Base-by-base conservation (phyloP, 768 basidiomycete species). In the Russula emetica region DNA sequence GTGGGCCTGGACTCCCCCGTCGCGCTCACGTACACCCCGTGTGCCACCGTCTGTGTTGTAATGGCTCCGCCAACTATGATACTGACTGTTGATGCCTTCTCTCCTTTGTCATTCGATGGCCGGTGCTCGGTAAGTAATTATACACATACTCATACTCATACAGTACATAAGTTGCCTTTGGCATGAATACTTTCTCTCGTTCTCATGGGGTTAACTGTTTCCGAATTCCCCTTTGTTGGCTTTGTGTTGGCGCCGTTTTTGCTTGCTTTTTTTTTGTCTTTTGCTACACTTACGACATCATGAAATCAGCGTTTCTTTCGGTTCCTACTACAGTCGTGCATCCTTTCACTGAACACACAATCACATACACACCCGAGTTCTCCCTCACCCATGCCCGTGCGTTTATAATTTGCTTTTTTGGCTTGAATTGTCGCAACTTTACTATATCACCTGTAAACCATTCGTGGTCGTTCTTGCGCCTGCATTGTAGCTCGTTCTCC, bases 91-190 rank as follows among this genome's bases (percentile, higher is more conserved):
- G 34, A 38, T 30, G 9, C 30, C 30, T 51, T 28, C 14, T 56
- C 26, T 50, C 14, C 22, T 30, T 30, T 22, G n/a, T 44, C n/a
- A 18, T 55, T 42, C 2, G 54, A 30, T 44, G 14, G 22, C 22
- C 45, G 30, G 49, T 44, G 28, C 47, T 53, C 40, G 30, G 28
- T 42, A 30, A 40, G 51, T 40, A 53, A 34, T 36, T 58, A 44
- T 55, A 47, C 52, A 58, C 52, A 59, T 55, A 63, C 58, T 2
- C 28, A 28, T 4, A 58, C 51, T 56, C 51, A 58, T 63, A 63
- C 62, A 58, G 50, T 63, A 58, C 55, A 51, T 58, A 63, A 57
- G 51, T 62, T 11, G 49, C 51, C 34, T 36, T 32, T 9, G 28
- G 40, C 56, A 58, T 53, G 40, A 51, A 63, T 58, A 56, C 56